Conservation (phyloP, 345 rosid genomes). For the Syzygium oleosum region DNA sequence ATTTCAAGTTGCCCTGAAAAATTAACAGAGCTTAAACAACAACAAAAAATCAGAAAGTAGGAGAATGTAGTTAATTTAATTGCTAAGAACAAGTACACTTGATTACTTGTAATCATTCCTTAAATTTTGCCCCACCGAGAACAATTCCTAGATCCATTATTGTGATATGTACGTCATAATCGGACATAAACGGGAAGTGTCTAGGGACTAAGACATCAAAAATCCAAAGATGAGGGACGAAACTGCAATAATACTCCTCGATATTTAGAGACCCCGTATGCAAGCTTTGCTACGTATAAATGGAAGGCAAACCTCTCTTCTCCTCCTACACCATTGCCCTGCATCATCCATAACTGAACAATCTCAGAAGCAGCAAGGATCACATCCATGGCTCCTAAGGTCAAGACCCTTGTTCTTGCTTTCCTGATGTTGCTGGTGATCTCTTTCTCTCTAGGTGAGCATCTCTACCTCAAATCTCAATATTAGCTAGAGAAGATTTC, state of each 20-base stretch:
- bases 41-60: neutral
- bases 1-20: neutral
- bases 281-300: neutral
- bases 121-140: neutral
- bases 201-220: neutral
- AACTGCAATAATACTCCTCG: neutral
- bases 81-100: neutral
- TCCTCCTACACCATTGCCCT: neutral
- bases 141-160: neutral
- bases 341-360: constrained; percentile 4
- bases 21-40: neutral
- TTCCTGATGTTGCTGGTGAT: constrained; percentile 26
- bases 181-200: neutral
- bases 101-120: neutral
- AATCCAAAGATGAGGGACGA: neutral
- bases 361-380: constrained; percentile 7
- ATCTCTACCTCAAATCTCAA: neutral
- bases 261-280: neutral
- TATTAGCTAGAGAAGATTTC: neutral
- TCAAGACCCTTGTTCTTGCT: constrained; percentile 23
- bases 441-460: constrained; percentile 23
- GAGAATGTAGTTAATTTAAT: neutral
- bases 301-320: neutral
- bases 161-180: neutral
- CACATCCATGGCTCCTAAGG: constrained; percentile 32